These are phyloP conservation scores for Paracoccidioides lutzii DNA, from an alignment of 2,329 filamentous ascomycete genomes.

Conservation along the genomic window DNA sequence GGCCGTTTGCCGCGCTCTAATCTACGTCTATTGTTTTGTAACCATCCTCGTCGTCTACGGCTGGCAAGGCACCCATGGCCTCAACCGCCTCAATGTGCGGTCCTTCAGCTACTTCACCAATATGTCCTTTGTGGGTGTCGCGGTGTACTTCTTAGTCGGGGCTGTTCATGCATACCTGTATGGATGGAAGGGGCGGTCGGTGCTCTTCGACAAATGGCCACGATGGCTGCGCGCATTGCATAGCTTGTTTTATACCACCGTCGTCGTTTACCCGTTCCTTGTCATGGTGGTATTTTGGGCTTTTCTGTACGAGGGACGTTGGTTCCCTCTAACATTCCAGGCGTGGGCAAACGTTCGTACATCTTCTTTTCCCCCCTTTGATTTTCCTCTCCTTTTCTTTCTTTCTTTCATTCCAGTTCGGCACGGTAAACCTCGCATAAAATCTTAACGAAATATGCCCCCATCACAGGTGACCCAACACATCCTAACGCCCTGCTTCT, in stretches of 20 bases:
- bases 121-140: constrained; percentile 69
- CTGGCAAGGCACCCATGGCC: constrained; percentile 46
- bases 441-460: background rate
- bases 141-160: constrained; percentile 62
- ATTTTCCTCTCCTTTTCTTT: constrained; percentile 1
- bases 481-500: constrained; percentile 58
- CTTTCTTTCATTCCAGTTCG: background rate
- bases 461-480: constrained; percentile 51
- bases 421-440: background rate
- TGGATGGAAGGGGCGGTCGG: constrained; percentile 38
- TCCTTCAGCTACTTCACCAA: constrained; percentile 74
- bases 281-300: constrained; percentile 62
- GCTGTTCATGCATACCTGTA: constrained; percentile 59
- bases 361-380: background rate
- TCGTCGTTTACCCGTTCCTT: constrained; percentile 53
- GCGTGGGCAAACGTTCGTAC: constrained; percentile 39
- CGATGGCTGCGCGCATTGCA: constrained; percentile 53
- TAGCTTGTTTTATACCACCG: constrained; percentile 49
- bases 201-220: constrained; percentile 47
- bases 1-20: constrained; percentile 33
- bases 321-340: constrained; percentile 40
- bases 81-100: constrained; percentile 36
- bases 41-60: constrained; percentile 57
- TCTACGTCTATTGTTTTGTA: constrained; percentile 53
- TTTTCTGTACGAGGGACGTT: constrained; percentile 42